Evolutionary conservation across 2,329 filamentous ascomycete species (phyloP), one percentile per base, ranked within the genome.

Genomic region (Fusarium solani-melongenae): DNA sequence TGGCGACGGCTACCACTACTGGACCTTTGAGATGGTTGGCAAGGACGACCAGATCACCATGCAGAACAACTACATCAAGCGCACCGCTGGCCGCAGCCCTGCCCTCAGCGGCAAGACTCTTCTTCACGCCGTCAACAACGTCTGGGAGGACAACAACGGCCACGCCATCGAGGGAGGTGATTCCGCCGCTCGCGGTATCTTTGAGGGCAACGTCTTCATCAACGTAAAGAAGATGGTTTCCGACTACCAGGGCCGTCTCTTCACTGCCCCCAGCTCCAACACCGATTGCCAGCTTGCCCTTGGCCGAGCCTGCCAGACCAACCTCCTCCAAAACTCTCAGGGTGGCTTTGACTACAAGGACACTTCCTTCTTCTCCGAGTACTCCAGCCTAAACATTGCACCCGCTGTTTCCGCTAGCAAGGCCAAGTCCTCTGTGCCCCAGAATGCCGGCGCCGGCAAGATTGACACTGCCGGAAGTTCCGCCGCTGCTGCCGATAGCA

Each of bases 111-210:
- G 87, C 79, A 88, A 87, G 49, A 84, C 89, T 34, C 82, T 83
- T 7, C 78, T 91, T 41, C 89, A 91, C 80, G 86, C 86, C 33
- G 87, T 89, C 77, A 90, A 90, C 86, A 90, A 90, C 84, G 88
- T 89, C 84, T 90, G 84, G 82, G 84, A 88, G 77, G 83, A 85
- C 76, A 87, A 86, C 80, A 77, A 79, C 20, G 86, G 86, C 49
- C 89, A 91, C 79, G 87, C 88, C 12, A 89, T 90, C 76, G 89
- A 89, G 78, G 38, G 76, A 9, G 83, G 83, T 31, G 81, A 76
- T 56, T 81, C 82, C 69, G 84, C 88, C 38, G 81, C 51, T 31
- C 51, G 51, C 0, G 51, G 51, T 5, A 56, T 90, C 31, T 85
- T 85, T 3, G 88, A 90, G 79, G 88, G 88, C 33, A 89, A 88